Conservation (phyloP, 2,329 filamentous ascomycete species). For the Cyclaneusma minus region DNA sequence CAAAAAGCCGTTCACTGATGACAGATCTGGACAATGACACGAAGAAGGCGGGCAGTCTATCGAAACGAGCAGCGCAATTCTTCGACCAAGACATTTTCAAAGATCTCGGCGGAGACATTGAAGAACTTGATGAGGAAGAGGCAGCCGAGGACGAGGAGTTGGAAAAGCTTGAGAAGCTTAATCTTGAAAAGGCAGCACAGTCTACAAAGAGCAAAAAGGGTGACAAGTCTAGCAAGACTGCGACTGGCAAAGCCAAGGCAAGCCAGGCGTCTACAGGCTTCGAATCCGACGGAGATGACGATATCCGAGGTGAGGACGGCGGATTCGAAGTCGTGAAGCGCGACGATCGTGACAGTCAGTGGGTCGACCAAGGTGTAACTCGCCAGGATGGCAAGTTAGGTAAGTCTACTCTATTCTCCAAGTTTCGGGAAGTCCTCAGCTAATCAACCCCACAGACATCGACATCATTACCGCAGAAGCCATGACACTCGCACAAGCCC, state of each 20-base stretch:
- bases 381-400: slow-evolving; percentile 46
- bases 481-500: slow-evolving; percentile 88
- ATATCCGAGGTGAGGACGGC: slow-evolving; percentile 22
- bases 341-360: slow-evolving; percentile 35
- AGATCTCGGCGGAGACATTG: slow-evolving; percentile 53
- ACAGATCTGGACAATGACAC: slow-evolving; percentile 44
- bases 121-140: slow-evolving; percentile 32
- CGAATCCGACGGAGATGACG: slow-evolving; percentile 6
- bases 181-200: slow-evolving; percentile 1
- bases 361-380: slow-evolving; percentile 51
- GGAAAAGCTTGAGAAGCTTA: slow-evolving; percentile 18
- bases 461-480: slow-evolving; percentile 99
- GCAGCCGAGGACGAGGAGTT: slow-evolving; percentile 23
- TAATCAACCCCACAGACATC: slow-evolving; percentile 52
- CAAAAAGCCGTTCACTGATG: slow-evolving; percentile 33
- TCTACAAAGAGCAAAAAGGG: slow-evolving; percentile 6
- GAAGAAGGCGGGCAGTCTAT: slow-evolving; percentile 44
- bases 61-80: slow-evolving; percentile 72
- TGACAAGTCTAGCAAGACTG: slow-evolving; percentile 15
- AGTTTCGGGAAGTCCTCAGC: slow-evolving; percentile 1
- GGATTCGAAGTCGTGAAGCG: slow-evolving; percentile 49
- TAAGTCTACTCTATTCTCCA: slow-evolving; percentile 19
- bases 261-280: slow-evolving; percentile 4
- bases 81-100: slow-evolving; percentile 94
- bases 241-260: slow-evolving; percentile 15